Conservation (phyloP, 148 eudicot genomes). For the Chenopodium formosanum region DNA sequence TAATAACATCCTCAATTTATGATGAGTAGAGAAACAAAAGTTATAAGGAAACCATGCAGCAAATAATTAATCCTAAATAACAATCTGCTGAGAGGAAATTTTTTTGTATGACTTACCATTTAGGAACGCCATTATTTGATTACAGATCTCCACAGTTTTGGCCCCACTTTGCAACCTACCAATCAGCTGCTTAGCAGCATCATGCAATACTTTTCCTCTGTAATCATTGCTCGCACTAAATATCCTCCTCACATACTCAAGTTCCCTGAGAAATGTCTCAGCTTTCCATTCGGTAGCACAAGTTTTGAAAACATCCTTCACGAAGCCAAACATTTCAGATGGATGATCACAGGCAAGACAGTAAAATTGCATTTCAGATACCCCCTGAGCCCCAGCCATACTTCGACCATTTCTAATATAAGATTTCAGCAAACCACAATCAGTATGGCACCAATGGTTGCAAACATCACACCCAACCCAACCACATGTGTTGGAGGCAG, state of each 20-base stretch:
- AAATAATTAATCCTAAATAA: background rate
- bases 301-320: slow-evolving; percentile 85
- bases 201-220: slow-evolving; percentile 75
- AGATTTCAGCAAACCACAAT: slow-evolving; percentile 76
- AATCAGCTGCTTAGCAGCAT: slow-evolving; percentile 58
- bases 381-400: slow-evolving; percentile 50
- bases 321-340: slow-evolving; percentile 98
- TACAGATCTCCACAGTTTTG: slow-evolving; percentile 55
- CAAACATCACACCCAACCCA: slow-evolving; percentile 99
- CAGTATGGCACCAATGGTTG: slow-evolving; percentile 96
- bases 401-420: slow-evolving; percentile 78
- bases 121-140: slow-evolving; percentile 58
- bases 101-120: slow-evolving; percentile 45
- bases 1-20: background rate
- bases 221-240: slow-evolving; percentile 70
- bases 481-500: slow-evolving; percentile 91
- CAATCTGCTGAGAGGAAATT: background rate
- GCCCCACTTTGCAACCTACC: slow-evolving; percentile 54
- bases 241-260: slow-evolving; percentile 78
- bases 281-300: slow-evolving; percentile 74
- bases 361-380: slow-evolving; percentile 86
- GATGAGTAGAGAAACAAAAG: background rate
- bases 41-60: background rate
- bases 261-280: slow-evolving; percentile 71
- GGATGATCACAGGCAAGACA: slow-evolving; percentile 97